A percentile compares a stretch with the other conserved stretches of the same genome.
These are phyloP conservation scores for Salix arbutifolia DNA, from an alignment of 345 rosid species.

Conservation along the genomic window DNA sequence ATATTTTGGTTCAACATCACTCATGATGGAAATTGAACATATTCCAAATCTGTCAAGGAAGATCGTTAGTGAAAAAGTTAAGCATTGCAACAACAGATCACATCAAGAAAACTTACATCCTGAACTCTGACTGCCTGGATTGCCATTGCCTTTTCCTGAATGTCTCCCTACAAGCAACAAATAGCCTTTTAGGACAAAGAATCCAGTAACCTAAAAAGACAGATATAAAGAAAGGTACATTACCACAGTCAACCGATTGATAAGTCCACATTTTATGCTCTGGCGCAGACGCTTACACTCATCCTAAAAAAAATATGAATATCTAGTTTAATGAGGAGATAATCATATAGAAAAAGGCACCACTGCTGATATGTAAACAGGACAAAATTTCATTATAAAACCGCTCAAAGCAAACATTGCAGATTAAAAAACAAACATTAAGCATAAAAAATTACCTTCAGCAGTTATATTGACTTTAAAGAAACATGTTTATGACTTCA, in stretches of 20 bases:
- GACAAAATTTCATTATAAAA: background rate
- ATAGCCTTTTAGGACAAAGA: constrained; percentile 10
- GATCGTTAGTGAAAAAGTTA: background rate
- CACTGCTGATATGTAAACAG: background rate
- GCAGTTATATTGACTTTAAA: background rate
- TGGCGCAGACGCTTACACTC: constrained; percentile 97
- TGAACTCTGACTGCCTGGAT: constrained; percentile 88
- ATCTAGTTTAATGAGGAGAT: constrained; percentile 5
- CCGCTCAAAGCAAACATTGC: background rate
- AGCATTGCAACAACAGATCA: background rate
- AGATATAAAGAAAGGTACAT: constrained; percentile 9
- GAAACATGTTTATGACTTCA: background rate
- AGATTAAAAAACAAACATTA: background rate
- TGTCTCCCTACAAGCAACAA: constrained; percentile 64
- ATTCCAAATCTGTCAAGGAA: background rate
- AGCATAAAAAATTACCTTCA: background rate
- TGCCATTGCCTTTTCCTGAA: constrained; percentile 87
- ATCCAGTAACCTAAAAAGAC: background rate
- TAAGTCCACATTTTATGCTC: constrained; percentile 94
- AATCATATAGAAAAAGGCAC: background rate
- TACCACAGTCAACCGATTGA: constrained; percentile 89
- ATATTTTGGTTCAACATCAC: background rate
- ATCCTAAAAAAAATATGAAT: constrained; percentile 51
- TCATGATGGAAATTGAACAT: background rate
- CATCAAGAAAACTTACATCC: constrained; percentile 56